These are phyloP conservation scores for Pharnaceum exiguum DNA, from an alignment of 148 eudicot species.

Conservation along the genomic window DNA sequence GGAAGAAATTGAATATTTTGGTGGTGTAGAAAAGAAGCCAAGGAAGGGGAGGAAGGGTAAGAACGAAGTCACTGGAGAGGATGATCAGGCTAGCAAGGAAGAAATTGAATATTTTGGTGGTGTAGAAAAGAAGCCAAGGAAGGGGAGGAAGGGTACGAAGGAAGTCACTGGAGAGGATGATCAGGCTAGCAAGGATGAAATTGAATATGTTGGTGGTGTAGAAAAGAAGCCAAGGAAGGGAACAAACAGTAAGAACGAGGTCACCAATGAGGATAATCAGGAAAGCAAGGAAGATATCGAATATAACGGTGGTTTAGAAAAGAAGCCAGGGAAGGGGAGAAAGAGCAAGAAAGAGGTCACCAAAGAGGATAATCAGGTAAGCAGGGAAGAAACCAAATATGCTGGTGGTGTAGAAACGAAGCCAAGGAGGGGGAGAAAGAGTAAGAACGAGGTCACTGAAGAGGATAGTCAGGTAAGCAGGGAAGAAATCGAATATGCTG, in stretches of 20 bases:
- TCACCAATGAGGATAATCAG: slow-evolving; percentile 26
- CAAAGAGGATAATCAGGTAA: slow-evolving; percentile 30
- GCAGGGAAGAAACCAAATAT: slow-evolving; percentile 40
- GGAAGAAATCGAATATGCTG: slow-evolving; percentile 37
- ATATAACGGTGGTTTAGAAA: slow-evolving; percentile 36
- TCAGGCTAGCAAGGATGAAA: slow-evolving; percentile 39
- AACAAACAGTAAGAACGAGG: slow-evolving; percentile 54
- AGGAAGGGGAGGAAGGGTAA: slow-evolving; percentile 57
- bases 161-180: slow-evolving; percentile 26
- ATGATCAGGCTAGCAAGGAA: slow-evolving; percentile 35
- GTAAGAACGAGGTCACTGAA: slow-evolving; percentile 36
- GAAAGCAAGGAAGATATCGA: slow-evolving; percentile 38
- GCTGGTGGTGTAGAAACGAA: slow-evolving; percentile 37
- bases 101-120: slow-evolving; percentile 43
- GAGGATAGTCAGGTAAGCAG: slow-evolving; percentile 38
- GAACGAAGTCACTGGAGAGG: slow-evolving; percentile 31
- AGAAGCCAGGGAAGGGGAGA: slow-evolving; percentile 46
- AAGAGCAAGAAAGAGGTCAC: slow-evolving; percentile 45
- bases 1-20: slow-evolving; percentile 35
- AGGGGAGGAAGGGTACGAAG: slow-evolving; percentile 58
- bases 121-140: slow-evolving; percentile 31
- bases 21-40: slow-evolving; percentile 32
- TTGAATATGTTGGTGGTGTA: slow-evolving; percentile 37
- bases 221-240: slow-evolving; percentile 39
- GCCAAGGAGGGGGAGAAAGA: slow-evolving; percentile 49